Base-by-base conservation (phyloP, 2,329 filamentous ascomycete species). In the Ilyonectria sp. region DNA sequence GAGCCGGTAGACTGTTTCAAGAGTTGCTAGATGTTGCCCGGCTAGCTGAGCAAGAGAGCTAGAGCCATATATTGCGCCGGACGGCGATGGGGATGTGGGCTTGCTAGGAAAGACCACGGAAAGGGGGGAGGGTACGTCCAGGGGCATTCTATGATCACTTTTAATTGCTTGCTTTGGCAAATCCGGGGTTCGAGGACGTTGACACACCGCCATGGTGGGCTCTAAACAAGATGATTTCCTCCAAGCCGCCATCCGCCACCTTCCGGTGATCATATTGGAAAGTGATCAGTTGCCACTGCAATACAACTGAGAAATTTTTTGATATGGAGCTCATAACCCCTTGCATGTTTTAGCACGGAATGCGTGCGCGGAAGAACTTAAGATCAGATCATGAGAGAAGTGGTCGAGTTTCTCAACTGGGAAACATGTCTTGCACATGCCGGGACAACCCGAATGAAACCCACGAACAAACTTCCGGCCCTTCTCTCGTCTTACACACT, bases 401-500 rank as follows among this genome's bases (percentile, higher is more conserved):
- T 21, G 10, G 26, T 23, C 21, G 33, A 60, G 50, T 49, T 23
- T 47, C 50, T 21, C 23, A 50, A 19, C 43, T 50, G 44, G 40
- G 35, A 31, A 53, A 44, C 23, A 52, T 23, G 40, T 44, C 43
- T 52, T 23, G 50, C 43, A 29, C 23, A 8, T 17, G 37, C 49
- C 46, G 43, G 35, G 49, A 43, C 21, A 37, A 35, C 35, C 40
- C 43, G 10, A 26, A 44, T 58, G 63, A 57, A 60, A 52, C 37
- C 61, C 58, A 53, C 40, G 58, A 66, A 57, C 57, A 31, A 50
- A 56, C 31, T 37, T 58, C 52, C 21, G 37, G 35, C 29, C 60
- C 58, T 47, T 57, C 57, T 29, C 40, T 47, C 46, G 49, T 66
- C 56, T 65, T 43, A 60, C 58, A 57, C 58, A 56, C 57, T 60